Evolutionary conservation across 1,139 yeast genomes (phyloP).

Genomic region (Blastobotrys indianensis): DNA sequence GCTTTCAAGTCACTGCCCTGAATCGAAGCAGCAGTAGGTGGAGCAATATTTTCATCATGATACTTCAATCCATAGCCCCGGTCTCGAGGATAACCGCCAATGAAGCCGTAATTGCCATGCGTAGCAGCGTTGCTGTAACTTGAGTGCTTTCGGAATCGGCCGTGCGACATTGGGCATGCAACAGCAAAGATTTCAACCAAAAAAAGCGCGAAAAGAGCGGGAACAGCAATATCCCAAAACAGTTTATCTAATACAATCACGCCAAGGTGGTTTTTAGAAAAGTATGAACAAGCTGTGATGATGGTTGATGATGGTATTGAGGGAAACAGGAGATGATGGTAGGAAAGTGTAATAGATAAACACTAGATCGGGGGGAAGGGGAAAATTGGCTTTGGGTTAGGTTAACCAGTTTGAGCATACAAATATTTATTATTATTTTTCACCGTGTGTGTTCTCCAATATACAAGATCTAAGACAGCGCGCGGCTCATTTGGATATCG

Average conservation of each 20-base stretch:
- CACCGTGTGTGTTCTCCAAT: no score
- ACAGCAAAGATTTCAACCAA: neutral
- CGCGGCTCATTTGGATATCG: no score
- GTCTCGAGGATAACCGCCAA: neutral
- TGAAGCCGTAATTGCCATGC: no score
- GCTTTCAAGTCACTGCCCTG: neutral
- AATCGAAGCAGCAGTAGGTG: neutral
- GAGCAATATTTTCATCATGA: neutral
- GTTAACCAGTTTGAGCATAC: no score
- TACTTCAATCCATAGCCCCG: neutral
- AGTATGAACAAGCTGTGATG: neutral
- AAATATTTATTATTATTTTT: no score
- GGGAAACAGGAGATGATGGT: neutral
- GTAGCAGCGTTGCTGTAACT: no score
- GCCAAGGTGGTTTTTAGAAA: neutral
- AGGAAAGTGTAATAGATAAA: no score
- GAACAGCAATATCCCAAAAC: neutral
- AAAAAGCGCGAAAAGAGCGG: conserved; percentile 1
- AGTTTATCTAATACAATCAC: neutral
- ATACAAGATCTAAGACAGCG: no score
- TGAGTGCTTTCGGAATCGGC: no score
- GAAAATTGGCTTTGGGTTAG: no score
- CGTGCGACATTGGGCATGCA: neutral
- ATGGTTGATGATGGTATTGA: neutral
- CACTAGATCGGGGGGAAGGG: no score